Evolutionary conservation across 306 rosid genomes (phyloP).

Genomic region (peach (Prunus persica)): Prunus_persica_NCBIv2 NC_034011.1:21071001-21071500

Average conservation of each 20-base stretch:
- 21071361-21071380: conserved; percentile 45
- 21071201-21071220: conserved; percentile 69
- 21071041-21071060: conserved; percentile 77
- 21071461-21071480: conserved; percentile 50
- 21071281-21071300: conserved; percentile 63
- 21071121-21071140: conserved; percentile 80
- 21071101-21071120: conserved; percentile 65
- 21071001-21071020: conserved; percentile 79
- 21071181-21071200: conserved; percentile 70
- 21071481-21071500: conserved; percentile 38
- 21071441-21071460: conserved; percentile 51
- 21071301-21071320: conserved; percentile 53
- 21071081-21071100: conserved; percentile 71
- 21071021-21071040: conserved; percentile 83
- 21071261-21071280: conserved; percentile 60
- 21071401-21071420: conserved; percentile 43
- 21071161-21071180: conserved; percentile 56
- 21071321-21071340: conserved; percentile 50
- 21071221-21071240: conserved; percentile 80
- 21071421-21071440: conserved; percentile 45
- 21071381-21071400: conserved; percentile 46
- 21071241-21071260: conserved; percentile 74
- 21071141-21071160: conserved; percentile 66
- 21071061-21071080: conserved; percentile 74
- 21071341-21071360: conserved; percentile 62